phyloP scores from a whole-genome alignment of 1,284 basidiomycete species.

The Ganoderma meredithae region DNA sequence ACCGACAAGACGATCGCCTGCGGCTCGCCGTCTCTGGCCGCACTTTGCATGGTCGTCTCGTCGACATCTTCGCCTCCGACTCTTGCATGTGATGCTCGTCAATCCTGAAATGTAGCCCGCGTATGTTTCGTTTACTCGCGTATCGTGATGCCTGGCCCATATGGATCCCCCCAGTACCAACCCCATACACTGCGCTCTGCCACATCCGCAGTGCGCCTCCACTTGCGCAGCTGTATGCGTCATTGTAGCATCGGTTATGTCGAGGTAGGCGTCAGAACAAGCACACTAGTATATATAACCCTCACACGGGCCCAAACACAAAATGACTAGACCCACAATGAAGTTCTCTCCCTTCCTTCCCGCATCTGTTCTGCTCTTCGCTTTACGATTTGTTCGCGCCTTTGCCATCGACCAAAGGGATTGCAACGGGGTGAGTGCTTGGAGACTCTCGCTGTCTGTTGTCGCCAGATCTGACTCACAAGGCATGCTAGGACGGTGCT shows the following conservation, averaged over 20 bases:
- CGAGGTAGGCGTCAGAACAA: neutral
- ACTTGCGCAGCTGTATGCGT: neutral
- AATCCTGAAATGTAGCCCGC: too few relatives aligned
- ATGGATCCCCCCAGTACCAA: too few relatives aligned
- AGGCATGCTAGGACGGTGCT: too few relatives aligned
- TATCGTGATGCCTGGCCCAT: too few relatives aligned
- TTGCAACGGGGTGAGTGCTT: neutral
- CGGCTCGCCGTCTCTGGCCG: too few relatives aligned
- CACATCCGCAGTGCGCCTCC: neutral
- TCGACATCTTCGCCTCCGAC: too few relatives aligned
- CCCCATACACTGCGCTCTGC: too few relatives aligned
- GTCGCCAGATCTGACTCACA: too few relatives aligned
- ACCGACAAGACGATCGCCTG: neutral
- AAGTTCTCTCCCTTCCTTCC: neutral
- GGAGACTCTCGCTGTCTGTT: neutral
- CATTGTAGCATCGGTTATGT: neutral
- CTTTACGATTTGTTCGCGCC: neutral
- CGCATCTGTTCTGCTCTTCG: neutral
- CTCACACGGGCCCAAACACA: neutral
- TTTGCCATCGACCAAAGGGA: neutral
- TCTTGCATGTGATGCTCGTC: neutral
- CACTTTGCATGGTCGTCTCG: too few relatives aligned
- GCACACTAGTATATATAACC: too few relatives aligned
- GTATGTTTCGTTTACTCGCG: too few relatives aligned
- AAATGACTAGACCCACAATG: neutral